Conservation (phyloP, 768 basidiomycete species). For the Pleurotus citrinopileatus region DNA sequence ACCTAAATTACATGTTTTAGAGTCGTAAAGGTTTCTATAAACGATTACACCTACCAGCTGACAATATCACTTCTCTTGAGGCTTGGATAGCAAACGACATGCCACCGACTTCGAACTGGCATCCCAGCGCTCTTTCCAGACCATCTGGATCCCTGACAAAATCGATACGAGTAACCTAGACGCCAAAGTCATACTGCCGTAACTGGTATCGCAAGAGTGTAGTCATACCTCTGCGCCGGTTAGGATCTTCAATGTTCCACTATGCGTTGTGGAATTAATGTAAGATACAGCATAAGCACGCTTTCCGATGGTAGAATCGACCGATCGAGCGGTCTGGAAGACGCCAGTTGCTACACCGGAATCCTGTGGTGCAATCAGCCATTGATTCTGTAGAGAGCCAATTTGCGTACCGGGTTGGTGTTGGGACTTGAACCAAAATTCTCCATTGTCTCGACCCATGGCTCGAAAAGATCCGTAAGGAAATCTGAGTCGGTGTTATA, state of each 20-base stretch:
- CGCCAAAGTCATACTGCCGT: slow-evolving; percentile 10
- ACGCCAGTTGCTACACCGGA: slow-evolving; percentile 5
- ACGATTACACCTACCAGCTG: slow-evolving; percentile 18
- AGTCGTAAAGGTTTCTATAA: too few species aligned
- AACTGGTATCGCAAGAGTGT: slow-evolving; percentile 21
- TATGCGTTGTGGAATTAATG: slow-evolving; percentile 22
- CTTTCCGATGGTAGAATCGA: slow-evolving; percentile 21
- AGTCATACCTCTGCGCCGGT: slow-evolving; percentile 20
- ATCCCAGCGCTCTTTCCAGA: slow-evolving; percentile 12
- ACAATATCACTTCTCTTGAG: slow-evolving; percentile 40
- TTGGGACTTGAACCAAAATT: neutral
- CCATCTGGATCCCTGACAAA: slow-evolving; percentile 8
- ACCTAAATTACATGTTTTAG: slow-evolving; percentile 10
- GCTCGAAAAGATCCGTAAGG: neutral
- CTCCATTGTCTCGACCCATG: neutral
- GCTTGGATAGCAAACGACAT: slow-evolving; percentile 26
- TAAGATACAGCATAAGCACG: slow-evolving; percentile 26
- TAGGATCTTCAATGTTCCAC: slow-evolving; percentile 26
- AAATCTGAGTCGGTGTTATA: neutral
- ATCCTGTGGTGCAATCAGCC: neutral
- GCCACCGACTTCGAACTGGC: slow-evolving; percentile 5
- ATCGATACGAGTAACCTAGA: neutral
- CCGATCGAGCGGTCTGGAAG: slow-evolving; percentile 9
- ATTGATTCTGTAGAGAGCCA: neutral
- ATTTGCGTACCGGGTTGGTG: neutral